Evolutionary conservation across 352 stramenopile genomes (phyloP).

Genomic region (Phytophthora ohioensis): DNA sequence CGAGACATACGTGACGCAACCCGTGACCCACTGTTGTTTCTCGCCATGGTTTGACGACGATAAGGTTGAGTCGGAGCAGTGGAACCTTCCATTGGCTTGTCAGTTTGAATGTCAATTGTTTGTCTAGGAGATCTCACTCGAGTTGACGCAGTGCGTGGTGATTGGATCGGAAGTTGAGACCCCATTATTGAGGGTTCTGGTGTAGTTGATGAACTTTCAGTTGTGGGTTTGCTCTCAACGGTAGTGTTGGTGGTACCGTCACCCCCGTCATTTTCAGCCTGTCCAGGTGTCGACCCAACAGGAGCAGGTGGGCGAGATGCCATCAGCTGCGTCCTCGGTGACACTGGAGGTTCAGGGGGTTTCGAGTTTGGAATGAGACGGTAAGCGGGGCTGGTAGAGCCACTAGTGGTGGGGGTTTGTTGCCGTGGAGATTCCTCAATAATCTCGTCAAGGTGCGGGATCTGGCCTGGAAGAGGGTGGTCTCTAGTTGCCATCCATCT

Average conservation of each 20-base stretch:
- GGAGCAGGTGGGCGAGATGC: conserved; percentile 27
- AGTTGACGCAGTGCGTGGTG: conserved; percentile 13
- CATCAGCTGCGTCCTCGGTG: conserved; percentile 27
- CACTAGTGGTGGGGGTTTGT: conserved; percentile 20
- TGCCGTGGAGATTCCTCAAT: conserved; percentile 28
- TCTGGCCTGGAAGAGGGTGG: conserved; percentile 37
- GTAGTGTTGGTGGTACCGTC: not conserved
- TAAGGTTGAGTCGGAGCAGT: conserved; percentile 21
- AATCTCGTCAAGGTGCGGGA: conserved; percentile 27
- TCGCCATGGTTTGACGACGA: conserved; percentile 30
- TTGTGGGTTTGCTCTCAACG: not conserved
- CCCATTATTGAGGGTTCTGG: not conserved
- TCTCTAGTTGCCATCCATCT: conserved; percentile 45
- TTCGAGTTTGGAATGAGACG: conserved; percentile 25
- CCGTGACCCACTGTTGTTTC: conserved; percentile 23
- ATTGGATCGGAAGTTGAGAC: conserved; percentile 3
- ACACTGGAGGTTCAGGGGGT: conserved; percentile 13
- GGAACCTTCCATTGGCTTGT: conserved; percentile 8
- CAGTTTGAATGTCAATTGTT: not conserved
- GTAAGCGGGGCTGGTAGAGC: conserved; percentile 27
- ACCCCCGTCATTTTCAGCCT: conserved; percentile 13
- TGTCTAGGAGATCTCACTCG: conserved; percentile 23
- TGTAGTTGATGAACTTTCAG: not conserved
- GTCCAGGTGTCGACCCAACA: conserved; percentile 10
- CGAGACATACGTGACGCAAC: conserved; percentile 5